Evolutionary conservation across 2,329 filamentous ascomycete species (phyloP).

Genomic region (Fusarium sulawesiense): DNA sequence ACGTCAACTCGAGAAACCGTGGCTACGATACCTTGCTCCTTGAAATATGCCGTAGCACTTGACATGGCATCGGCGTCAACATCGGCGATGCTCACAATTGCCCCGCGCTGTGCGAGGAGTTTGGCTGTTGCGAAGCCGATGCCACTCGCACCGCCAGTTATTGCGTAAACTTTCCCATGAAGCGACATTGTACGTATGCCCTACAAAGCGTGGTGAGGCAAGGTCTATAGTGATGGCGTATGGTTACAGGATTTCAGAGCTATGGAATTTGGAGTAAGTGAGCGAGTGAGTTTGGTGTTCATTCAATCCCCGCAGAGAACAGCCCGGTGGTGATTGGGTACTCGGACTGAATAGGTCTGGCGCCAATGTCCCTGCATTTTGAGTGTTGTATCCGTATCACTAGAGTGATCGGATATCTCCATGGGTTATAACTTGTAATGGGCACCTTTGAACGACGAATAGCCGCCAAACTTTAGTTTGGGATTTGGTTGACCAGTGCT

Average conservation of each 20-base stretch:
- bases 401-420: neutral
- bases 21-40: slow-evolving; percentile 42
- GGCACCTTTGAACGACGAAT: neutral
- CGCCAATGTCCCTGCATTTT: neutral
- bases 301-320: neutral
- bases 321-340: neutral
- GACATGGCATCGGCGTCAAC: slow-evolving; percentile 48
- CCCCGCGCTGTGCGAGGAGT: slow-evolving; percentile 52
- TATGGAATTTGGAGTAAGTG: neutral
- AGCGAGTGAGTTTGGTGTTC: neutral
- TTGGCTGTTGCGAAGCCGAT: slow-evolving; percentile 58
- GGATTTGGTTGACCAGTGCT: neutral
- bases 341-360: neutral
- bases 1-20: slow-evolving; percentile 61
- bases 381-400: neutral
- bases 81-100: slow-evolving; percentile 55
- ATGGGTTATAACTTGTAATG: neutral
- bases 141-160: slow-evolving; percentile 58
- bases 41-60: slow-evolving; percentile 49
- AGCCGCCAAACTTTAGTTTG: neutral
- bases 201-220: neutral
- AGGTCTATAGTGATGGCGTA: neutral
- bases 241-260: neutral
- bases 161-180: slow-evolving; percentile 52
- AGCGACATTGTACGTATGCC: slow-evolving; percentile 45